Evolutionary conservation across 2,329 filamentous ascomycete species (phyloP), one percentile per base, ranked within the genome.

Genomic region (Periconia macrospinosa): DNA sequence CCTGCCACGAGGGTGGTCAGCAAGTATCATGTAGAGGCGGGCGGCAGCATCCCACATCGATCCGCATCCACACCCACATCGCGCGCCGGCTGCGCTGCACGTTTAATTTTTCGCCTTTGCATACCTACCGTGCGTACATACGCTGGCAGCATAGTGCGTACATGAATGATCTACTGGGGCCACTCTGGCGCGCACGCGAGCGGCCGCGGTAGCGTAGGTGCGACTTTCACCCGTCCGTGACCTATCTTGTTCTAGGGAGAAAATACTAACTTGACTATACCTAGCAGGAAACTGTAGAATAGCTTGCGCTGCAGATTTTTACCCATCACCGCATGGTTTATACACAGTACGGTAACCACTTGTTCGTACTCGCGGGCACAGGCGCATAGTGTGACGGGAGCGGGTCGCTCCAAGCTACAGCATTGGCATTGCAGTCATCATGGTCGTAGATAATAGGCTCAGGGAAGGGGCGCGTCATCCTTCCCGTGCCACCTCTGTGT

Each of bases 31-130:
- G 68, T 65, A 65, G 63, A 65, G 53, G 61, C 62, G 62, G 66
- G 59, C 61, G 64, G 61, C 59, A 62, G 59, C 61, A 55, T 65
- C 62, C 66, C 64, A 69, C 33, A 37, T 27, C 69, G 68, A 73
- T 69, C 69, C 69, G 67, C 64, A 30, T 63, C 62, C 70, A 71
- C 33, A 5, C 33, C 11, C 68, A 68, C 68, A 27, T 27, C 23
- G 23, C 67, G 70, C 69, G 69, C 69, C 68, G 64, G 71, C 61
- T 73, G 71, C 70, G 60, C 70, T 73, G 70, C 71, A 72, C 69
- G 66, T 71, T 73, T 73, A 73, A 27, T 71, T 72, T 70, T 37
- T 61, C 63, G 69, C 65, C 62, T 69, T 63, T 70, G 70, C 69
- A 72, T 67, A 13, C 33, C 5, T 37, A 37, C 23, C 23, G 23